Conservation (phyloP, 331 rosid species). For the Pyrus hybrid region DNA sequence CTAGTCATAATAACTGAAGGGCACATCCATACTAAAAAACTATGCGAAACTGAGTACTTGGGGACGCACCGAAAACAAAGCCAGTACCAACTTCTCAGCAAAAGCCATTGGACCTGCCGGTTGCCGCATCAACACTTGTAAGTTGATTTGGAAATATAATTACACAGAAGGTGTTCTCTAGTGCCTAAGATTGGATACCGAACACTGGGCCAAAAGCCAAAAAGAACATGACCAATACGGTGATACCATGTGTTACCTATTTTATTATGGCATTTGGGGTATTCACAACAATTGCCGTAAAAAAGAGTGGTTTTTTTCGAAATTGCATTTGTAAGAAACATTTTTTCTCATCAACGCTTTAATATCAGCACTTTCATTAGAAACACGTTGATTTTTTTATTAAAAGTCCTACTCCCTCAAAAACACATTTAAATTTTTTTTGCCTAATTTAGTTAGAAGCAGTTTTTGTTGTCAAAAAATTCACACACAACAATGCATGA, state of each 20-base stretch:
- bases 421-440: no score
- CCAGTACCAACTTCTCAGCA: constrained; percentile 83
- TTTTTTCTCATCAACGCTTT: no score
- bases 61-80: constrained; percentile 55
- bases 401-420: no score
- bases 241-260: not conserved
- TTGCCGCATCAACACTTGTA: not conserved
- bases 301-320: constrained; percentile 9
- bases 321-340: no score
- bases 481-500: no score
- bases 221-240: no score
- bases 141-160: not conserved
- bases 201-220: not conserved
- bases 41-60: no score
- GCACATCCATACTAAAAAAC: no score
- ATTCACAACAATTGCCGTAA: constrained; percentile 23
- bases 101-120: constrained; percentile 73
- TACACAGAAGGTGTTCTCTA: not conserved
- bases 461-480: no score
- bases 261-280: not conserved
- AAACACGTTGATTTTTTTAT: no score
- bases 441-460: no score
- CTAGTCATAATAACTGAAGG: not conserved
- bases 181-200: not conserved
- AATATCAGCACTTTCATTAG: no score